Percentiles rank a stretch among this genome's conserved stretches.
These are phyloP conservation scores for Seiridium unicorne DNA, from an alignment of 2,329 filamentous ascomycete genomes.

Conservation along the genomic window DNA sequence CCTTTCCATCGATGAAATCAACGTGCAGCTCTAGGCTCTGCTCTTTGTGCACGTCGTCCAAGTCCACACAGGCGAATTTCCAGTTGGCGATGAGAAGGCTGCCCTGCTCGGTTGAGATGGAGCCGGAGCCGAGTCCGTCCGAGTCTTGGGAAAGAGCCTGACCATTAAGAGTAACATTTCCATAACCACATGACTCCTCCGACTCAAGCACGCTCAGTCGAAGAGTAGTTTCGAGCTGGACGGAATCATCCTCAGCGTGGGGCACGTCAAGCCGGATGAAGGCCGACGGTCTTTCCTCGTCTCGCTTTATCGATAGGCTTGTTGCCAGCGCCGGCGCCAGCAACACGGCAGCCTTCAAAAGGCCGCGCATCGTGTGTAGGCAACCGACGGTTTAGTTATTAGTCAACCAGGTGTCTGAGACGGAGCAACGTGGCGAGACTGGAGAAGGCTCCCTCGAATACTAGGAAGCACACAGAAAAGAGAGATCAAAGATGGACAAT, in stretches of 20 bases:
- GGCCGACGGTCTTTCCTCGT: conserved; percentile 16
- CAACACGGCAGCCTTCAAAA: conserved; percentile 30
- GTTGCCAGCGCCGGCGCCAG: conserved; percentile 33
- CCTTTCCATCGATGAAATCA: conserved; percentile 38
- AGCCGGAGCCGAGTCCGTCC: conserved; percentile 39
- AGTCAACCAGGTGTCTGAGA: neutral
- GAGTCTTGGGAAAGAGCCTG: conserved; percentile 37
- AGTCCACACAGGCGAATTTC: conserved; percentile 44
- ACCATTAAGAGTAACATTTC: conserved; percentile 46
- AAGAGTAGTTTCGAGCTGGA: conserved; percentile 27
- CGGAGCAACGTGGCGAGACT: conserved; percentile 11
- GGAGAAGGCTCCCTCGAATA: conserved; percentile 7
- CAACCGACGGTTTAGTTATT: conserved; percentile 11
- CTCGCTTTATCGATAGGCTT: conserved; percentile 13
- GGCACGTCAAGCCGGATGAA: conserved; percentile 24
- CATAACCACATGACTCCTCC: conserved; percentile 42
- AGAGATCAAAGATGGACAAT: conserved; percentile 2
- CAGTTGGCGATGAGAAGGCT: conserved; percentile 41
- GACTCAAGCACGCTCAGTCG: conserved; percentile 45
- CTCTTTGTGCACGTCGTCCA: conserved; percentile 35
- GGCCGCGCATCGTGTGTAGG: conserved; percentile 32
- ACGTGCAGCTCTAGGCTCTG: conserved; percentile 45
- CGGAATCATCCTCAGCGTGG: conserved; percentile 13
- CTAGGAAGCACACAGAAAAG: neutral
- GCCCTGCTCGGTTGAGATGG: conserved; percentile 36